Evolutionary conservation across 768 basidiomycete genomes (phyloP).

Genomic region (Panaeolus cyanescens): DNA sequence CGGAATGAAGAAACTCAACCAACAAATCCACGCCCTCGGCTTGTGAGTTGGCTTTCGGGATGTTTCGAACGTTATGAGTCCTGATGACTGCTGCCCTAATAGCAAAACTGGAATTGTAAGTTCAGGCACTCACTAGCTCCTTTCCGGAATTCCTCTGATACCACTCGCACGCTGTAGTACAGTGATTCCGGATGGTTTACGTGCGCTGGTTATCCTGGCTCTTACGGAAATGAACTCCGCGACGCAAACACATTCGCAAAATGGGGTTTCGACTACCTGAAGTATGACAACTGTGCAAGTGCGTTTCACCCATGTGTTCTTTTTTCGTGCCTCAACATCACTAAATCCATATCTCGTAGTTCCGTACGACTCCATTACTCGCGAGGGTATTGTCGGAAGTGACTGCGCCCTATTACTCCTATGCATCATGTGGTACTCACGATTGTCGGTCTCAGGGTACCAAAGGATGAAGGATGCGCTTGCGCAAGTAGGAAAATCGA

Average conservation of each 20-base stretch:
- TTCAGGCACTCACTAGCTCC: background rate
- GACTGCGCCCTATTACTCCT: constrained; percentile 18
- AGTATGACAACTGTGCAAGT: constrained; percentile 71
- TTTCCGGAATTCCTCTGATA: background rate
- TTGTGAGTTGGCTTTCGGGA: constrained; percentile 41
- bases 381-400: constrained; percentile 59
- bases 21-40: constrained; percentile 55
- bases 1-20: constrained; percentile 59
- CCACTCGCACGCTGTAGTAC: constrained; percentile 66
- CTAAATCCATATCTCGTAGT: constrained; percentile 29
- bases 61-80: background rate
- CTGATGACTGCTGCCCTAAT: background rate
- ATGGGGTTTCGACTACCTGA: constrained; percentile 69
- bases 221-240: constrained; percentile 63
- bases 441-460: constrained; percentile 41
- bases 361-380: constrained; percentile 57
- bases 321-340: background rate
- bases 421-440: background rate
- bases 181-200: constrained; percentile 73
- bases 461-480: constrained; percentile 64
- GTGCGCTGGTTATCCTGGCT: constrained; percentile 65
- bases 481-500: constrained; percentile 41
- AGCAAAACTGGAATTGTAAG: constrained; percentile 47
- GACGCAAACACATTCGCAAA: constrained; percentile 60
- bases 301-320: constrained; percentile 8